Evolutionary conservation across 805 yeast species (phyloP), one percentile per base, ranked within the genome.

Genomic region (Barnettozyma californica): DNA sequence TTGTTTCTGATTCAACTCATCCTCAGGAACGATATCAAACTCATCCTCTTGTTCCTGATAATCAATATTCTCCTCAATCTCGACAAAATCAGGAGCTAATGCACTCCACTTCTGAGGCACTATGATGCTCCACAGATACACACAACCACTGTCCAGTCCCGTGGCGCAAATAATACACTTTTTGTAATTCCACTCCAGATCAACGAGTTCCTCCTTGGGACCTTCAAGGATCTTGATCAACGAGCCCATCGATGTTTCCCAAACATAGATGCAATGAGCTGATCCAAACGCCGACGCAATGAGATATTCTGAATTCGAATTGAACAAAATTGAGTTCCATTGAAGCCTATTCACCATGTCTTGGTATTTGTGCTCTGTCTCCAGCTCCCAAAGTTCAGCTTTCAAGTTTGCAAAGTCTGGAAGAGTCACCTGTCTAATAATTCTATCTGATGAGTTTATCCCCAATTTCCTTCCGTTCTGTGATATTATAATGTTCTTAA

Each of bases 101-200:
- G 97, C 95, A 65, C 95, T 85, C 98, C 98, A 91, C 67, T 87
- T 86, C 58, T 90, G 97, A 1, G 96, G 95, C 19, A 87, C 79
- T 36, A 78, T 77, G 9, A 87, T 76, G 44, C 84, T 78, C 97
- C 97, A 92, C 37, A 86, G 62, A 61, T 87, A 90, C 2, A 91
- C 76, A 35, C 80, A 73, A 1, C 97, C 97, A 29, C 87, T 73
- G 60, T 91, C 98, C 47, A 87, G 68, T 0, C 97, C 97, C 26
- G 87, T 86, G 16, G 95, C 85, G 9, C 84, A 85, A 31, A 92
- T 80, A 52, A 78, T 70, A 64, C 96, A 88, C 46, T 79, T 73
- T 44, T 79, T 70, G 49, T 79, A 81, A 63, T 91, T 88, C 96
- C 97, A 91, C 57, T 84, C 91, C 34, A 90, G 87, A 46, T 84